A percentile compares a stretch with the other conserved stretches of the same genome.
These are phyloP conservation scores for Boletus pseudo-olivaceus DNA, from an alignment of 768 basidiomycete species.

Conservation along the genomic window DNA sequence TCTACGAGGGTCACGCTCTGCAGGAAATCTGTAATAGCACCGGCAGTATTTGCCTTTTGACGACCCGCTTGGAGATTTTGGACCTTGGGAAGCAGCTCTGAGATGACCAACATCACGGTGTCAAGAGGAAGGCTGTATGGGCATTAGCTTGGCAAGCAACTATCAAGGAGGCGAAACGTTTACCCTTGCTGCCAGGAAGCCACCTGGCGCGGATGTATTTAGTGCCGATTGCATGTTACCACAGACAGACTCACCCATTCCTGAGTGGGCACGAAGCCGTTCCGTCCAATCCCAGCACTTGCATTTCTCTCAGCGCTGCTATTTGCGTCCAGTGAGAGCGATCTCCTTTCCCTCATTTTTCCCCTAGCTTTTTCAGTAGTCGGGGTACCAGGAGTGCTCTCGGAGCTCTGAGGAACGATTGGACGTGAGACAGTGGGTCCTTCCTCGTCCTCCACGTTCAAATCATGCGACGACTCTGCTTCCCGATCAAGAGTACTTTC, in stretches of 20 bases:
- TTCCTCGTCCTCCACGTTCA: slow-evolving; percentile 13
- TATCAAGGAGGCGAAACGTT: slow-evolving; percentile 13
- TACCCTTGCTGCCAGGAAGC: slow-evolving; percentile 97
- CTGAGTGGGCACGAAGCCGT: slow-evolving; percentile 93
- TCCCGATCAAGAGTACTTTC: slow-evolving; percentile 29
- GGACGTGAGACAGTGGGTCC: slow-evolving; percentile 28
- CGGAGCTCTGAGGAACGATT: slow-evolving; percentile 42
- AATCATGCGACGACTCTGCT: slow-evolving; percentile 19
- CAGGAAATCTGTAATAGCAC: slow-evolving; percentile 72
- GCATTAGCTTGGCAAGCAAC: slow-evolving; percentile 5
- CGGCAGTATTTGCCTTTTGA: slow-evolving; percentile 58
- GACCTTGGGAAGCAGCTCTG: slow-evolving; percentile 82
- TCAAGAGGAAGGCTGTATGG: slow-evolving; percentile 77
- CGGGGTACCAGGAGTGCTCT: slow-evolving; percentile 32
- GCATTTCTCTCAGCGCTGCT: slow-evolving; percentile 61
- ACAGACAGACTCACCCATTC: slow-evolving; percentile 71
- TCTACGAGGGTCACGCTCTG: slow-evolving; percentile 64
- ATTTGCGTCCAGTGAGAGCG: slow-evolving; percentile 48
- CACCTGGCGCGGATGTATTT: slow-evolving; percentile 43
- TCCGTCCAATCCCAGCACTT: slow-evolving; percentile 72
- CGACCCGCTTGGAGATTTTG: slow-evolving; percentile 74
- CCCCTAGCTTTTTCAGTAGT: slow-evolving; percentile 88
- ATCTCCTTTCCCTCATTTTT: slow-evolving; percentile 79
- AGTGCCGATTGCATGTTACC: not conserved
- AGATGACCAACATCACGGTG: slow-evolving; percentile 80